Conservation (phyloP, 352 stramenopile genomes). For the Globisporangium emineosum region DNA sequence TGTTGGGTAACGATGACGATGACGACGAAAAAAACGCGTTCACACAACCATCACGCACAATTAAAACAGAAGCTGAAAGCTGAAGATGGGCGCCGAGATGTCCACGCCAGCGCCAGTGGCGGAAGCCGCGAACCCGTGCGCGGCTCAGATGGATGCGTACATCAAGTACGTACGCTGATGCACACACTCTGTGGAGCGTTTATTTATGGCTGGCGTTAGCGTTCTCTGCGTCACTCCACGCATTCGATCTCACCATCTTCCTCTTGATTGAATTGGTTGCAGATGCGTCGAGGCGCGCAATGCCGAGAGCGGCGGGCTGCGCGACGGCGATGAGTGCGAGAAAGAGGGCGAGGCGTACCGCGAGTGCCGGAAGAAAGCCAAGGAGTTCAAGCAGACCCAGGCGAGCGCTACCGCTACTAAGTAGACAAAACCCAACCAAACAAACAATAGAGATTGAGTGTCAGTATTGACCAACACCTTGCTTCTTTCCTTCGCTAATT, state of each 20-base stretch:
- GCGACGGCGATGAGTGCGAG: conserved; percentile 70
- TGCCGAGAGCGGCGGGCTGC: conserved; percentile 54
- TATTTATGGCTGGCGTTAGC: not conserved
- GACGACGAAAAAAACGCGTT: conserved; percentile 3
- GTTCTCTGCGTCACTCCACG: not conserved
- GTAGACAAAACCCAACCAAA: not conserved
- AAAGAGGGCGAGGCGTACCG: conserved; percentile 59
- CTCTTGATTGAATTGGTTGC: not conserved
- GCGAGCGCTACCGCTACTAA: conserved; percentile 16
- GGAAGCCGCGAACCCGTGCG: conserved; percentile 42
- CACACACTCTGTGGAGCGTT: not conserved
- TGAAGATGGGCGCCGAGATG: conserved; percentile 53
- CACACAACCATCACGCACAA: not conserved
- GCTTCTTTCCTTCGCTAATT: not conserved
- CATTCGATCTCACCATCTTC: conserved; percentile 8
- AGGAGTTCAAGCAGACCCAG: conserved; percentile 29
- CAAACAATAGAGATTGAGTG: conserved; percentile 1
- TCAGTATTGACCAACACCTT: not conserved
- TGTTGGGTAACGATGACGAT: not conserved
- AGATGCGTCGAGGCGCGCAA: conserved; percentile 65
- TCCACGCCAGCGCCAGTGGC: conserved; percentile 43
- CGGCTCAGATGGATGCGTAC: conserved; percentile 59
- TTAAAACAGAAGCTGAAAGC: not conserved
- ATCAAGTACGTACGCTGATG: conserved; percentile 52
- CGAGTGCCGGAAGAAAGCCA: conserved; percentile 49